Conservation (phyloP, 208 protist species). For the Wallacemonas sp. region DNA sequence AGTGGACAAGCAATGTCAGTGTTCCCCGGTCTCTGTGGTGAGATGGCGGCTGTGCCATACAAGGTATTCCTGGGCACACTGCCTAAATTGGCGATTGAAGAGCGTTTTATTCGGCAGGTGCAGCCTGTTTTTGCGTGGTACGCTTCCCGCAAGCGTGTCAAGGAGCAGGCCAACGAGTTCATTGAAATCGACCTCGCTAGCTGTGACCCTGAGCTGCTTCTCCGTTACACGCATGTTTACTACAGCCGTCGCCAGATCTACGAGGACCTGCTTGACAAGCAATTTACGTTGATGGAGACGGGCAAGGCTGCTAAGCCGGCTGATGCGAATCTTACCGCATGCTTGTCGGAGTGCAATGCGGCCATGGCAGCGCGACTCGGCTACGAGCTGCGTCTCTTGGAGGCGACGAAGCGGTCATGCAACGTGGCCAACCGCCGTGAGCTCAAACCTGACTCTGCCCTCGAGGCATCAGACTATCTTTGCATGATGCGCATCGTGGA, state of each 20-base stretch:
- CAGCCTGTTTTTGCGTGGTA: constrained; percentile 88
- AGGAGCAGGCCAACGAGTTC: constrained; percentile 89
- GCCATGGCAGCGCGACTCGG: constrained; percentile 45
- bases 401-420: constrained; percentile 55
- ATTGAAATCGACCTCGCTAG: constrained; percentile 86
- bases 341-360: constrained; percentile 55
- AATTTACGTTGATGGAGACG: constrained; percentile 79
- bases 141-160: constrained; percentile 76
- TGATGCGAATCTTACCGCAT: constrained; percentile 53
- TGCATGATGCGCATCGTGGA: constrained; percentile 91
- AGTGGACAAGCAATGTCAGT: constrained; percentile 41
- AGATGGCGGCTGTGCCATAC: constrained; percentile 61
- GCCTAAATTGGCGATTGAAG: constrained; percentile 64
- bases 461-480: constrained; percentile 78
- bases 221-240: constrained; percentile 88
- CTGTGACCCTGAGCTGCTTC: constrained; percentile 80
- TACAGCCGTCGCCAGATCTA: constrained; percentile 78
- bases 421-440: constrained; percentile 66
- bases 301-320: constrained; percentile 67
- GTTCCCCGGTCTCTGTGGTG: constrained; percentile 82
- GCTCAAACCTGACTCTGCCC: constrained; percentile 57
- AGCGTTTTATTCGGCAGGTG: constrained; percentile 78
- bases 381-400: constrained; percentile 59
- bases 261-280: constrained; percentile 75
- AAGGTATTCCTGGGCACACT: constrained; percentile 83